A percentile compares a stretch with the other conserved stretches of the same genome.
These are phyloP conservation scores for Petunia hybrid DNA, from an alignment of 305 asterid species.

Conservation along the genomic window DNA sequence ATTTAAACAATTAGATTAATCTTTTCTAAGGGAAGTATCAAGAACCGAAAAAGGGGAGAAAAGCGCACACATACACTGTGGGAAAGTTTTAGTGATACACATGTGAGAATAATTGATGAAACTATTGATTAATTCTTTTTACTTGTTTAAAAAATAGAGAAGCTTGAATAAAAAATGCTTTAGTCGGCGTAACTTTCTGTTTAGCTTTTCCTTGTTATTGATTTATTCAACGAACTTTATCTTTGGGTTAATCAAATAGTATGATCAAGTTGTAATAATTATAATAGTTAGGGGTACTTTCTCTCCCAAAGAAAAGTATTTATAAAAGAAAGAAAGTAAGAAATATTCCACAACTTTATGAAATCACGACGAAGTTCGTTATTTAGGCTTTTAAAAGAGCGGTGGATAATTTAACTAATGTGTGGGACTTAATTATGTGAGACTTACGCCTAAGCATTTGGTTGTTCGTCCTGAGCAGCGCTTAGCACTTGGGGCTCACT, in stretches of 20 bases:
- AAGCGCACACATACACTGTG: background rate
- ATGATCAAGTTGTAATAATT: conserved; percentile 15
- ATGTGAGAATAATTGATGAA: background rate
- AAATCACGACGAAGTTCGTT: conserved; percentile 34
- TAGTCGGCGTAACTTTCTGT: conserved; percentile 30
- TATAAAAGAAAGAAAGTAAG: conserved; percentile 19
- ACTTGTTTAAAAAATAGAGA: background rate
- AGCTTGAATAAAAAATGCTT: background rate
- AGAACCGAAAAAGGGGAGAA: background rate
- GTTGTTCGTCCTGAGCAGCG: too few species aligned
- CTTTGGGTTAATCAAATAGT: background rate
- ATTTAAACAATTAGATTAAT: too few species aligned
- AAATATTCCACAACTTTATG: conserved; percentile 33
- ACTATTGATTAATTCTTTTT: background rate
- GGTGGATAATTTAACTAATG: conserved; percentile 17
- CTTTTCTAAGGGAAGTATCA: background rate
- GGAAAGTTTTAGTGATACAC: background rate
- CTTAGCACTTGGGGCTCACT: too few species aligned
- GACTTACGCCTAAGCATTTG: too few species aligned
- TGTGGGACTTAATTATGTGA: too few species aligned
- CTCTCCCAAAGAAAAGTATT: background rate
- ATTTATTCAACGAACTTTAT: conserved; percentile 20
- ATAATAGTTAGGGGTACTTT: conserved; percentile 13
- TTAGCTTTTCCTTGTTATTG: background rate
- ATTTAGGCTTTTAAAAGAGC: background rate